phyloP scores from a whole-genome alignment of 768 basidiomycete genomes.

The Pisolithus orientalis region DNA sequence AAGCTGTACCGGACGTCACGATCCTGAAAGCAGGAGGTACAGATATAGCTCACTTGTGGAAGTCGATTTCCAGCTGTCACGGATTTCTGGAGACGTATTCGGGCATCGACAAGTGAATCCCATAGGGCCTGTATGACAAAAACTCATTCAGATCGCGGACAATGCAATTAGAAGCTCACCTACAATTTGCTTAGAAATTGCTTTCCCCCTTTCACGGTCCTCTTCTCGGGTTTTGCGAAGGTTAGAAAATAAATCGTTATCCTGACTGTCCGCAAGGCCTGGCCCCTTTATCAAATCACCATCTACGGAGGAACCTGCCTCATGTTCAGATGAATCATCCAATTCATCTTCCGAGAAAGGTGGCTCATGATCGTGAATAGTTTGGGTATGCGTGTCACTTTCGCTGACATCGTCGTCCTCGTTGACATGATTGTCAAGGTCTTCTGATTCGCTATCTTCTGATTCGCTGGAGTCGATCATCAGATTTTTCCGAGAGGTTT shows the following conservation, averaged over 20 bases:
- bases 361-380: constrained; percentile 2
- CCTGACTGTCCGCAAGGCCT: not conserved
- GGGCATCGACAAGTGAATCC: constrained; percentile 84
- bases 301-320: constrained; percentile 4
- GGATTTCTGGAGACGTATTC: constrained; percentile 88
- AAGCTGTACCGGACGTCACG: constrained; percentile 25
- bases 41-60: constrained; percentile 44
- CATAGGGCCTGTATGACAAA: constrained; percentile 55
- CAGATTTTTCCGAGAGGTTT: constrained; percentile 54
- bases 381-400: constrained; percentile 11
- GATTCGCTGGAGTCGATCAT: constrained; percentile 27
- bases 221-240: constrained; percentile 58
- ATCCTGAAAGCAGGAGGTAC: not conserved
- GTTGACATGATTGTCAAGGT: constrained; percentile 20
- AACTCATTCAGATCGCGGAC: constrained; percentile 5
- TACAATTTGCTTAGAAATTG: constrained; percentile 79
- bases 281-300: constrained; percentile 12
- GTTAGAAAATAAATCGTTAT: constrained; percentile 43
- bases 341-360: constrained; percentile 6
- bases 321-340: constrained; percentile 10
- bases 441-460: constrained; percentile 9
- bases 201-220: constrained; percentile 77
- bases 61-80: constrained; percentile 58
- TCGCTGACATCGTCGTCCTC: constrained; percentile 3
- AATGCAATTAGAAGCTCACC: constrained; percentile 20